Conservation (phyloP, 257 asterid genomes). For the Solanum appendiculatum region DNA sequence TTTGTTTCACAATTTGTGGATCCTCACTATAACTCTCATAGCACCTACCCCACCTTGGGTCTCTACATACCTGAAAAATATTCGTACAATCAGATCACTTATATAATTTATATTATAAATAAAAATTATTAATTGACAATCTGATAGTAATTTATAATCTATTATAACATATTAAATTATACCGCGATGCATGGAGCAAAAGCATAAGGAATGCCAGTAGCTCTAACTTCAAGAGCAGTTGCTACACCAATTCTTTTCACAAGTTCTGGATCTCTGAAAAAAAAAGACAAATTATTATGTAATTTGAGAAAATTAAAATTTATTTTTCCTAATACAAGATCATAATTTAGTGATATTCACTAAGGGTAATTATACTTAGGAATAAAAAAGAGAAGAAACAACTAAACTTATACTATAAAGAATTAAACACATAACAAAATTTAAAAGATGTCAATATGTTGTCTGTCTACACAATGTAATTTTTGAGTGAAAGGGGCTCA, state of each 20-base stretch:
- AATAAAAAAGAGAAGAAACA: neutral
- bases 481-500: too few species aligned
- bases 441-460: neutral
- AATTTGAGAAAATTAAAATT: neutral
- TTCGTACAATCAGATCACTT: neutral
- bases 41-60: conserved; percentile 56
- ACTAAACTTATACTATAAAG: too few species aligned
- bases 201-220: conserved; percentile 40
- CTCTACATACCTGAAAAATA: conserved; percentile 24
- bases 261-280: conserved; percentile 29
- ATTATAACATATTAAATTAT: neutral
- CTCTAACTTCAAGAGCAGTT: conserved; percentile 47
- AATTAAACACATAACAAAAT: too few species aligned
- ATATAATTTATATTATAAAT: neutral
- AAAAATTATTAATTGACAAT: neutral
- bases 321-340: neutral
- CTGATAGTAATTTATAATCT: neutral
- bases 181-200: conserved; percentile 49
- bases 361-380: neutral
- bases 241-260: conserved; percentile 47
- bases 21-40: conserved; percentile 55
- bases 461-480: too few species aligned
- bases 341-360: neutral
- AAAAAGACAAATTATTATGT: neutral
- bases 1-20: conserved; percentile 30